Percentiles rank a stretch among this genome's conserved stretches.
These are phyloP conservation scores for Meyerozyma guilliermondii DNA, from an alignment of 1,139 yeast genomes.

Conservation along the genomic window DNA sequence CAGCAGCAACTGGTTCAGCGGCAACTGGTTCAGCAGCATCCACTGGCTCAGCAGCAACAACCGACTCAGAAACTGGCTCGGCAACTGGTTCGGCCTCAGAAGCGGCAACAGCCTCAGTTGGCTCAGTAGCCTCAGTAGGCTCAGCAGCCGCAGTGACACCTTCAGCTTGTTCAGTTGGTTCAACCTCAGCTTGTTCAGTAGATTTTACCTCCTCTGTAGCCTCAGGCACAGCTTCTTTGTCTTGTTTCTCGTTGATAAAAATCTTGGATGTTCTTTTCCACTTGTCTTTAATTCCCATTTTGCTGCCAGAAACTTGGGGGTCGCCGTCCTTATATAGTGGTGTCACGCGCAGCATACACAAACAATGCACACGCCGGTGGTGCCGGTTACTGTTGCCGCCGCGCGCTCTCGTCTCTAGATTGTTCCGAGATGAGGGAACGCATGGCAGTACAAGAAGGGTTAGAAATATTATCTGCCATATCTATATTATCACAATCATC, in stretches of 20 bases:
- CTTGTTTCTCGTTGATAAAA: constrained; percentile 16
- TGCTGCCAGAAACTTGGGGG: not conserved
- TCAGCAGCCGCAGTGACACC: not conserved
- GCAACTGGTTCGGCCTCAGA: constrained; percentile 3
- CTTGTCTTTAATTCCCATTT: constrained; percentile 42
- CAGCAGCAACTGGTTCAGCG: not conserved
- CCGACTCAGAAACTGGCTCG: constrained; percentile 6
- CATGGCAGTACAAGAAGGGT: too few species aligned
- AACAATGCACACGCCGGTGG: constrained; percentile 1
- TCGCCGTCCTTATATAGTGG: not conserved
- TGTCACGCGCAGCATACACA: not conserved
- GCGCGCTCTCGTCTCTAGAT: not conserved
- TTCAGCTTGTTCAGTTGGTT: constrained; percentile 6
- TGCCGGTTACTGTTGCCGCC: not conserved
- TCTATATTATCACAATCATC: too few species aligned
- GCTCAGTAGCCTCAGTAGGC: not conserved
- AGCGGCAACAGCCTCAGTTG: constrained; percentile 3
- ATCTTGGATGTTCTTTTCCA: constrained; percentile 44
- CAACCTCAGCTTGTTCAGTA: constrained; percentile 5
- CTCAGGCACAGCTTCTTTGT: constrained; percentile 6
- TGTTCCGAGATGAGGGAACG: not conserved
- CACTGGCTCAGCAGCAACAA: not conserved
- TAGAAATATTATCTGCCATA: too few species aligned
- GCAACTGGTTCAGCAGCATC: not conserved
- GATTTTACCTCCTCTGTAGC: constrained; percentile 6